phyloP scores from a whole-genome alignment of 1,284 basidiomycete species.

The Ustilago cynodontis region DNA sequence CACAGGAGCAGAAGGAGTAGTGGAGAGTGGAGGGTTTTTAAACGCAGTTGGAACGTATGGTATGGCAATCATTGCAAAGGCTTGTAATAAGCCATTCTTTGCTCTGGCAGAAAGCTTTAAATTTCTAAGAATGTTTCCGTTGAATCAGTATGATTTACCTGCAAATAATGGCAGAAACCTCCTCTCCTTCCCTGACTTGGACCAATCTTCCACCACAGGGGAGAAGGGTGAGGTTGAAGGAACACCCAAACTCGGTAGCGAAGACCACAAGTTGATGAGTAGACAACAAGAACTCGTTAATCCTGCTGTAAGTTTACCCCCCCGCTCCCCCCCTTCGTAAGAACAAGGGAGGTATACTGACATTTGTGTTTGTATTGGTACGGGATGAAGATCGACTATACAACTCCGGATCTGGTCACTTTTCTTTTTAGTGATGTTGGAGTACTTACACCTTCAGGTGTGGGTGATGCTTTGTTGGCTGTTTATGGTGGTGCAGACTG shows the following conservation, averaged over 20 bases:
- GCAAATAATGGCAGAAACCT: slow-evolving; percentile 17
- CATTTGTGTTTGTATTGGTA: background rate
- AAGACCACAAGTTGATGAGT: slow-evolving; percentile 43
- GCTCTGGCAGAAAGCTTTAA: slow-evolving; percentile 96
- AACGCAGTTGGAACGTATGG: slow-evolving; percentile 90
- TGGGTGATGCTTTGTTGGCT: slow-evolving; percentile 88
- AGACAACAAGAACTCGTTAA: slow-evolving; percentile 60
- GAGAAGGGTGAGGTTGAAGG: background rate
- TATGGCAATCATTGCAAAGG: slow-evolving; percentile 94
- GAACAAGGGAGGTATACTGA: background rate
- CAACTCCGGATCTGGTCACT: slow-evolving; percentile 82
- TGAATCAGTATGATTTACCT: slow-evolving; percentile 96
- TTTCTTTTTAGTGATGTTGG: slow-evolving; percentile 92
- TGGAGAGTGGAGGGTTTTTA: slow-evolving; percentile 79
- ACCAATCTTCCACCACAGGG: background rate
- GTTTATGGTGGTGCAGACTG: slow-evolving; percentile 76
- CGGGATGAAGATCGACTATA: slow-evolving; percentile 69
- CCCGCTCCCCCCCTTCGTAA: background rate
- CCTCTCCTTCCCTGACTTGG: slow-evolving; percentile 50
- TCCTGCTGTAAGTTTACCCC: slow-evolving; percentile 47
- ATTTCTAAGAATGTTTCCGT: slow-evolving; percentile 94
- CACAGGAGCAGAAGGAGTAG: slow-evolving; percentile 96
- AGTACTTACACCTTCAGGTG: slow-evolving; percentile 88
- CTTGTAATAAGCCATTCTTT: slow-evolving; percentile 94
- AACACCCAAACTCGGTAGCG: slow-evolving; percentile 15